Evolutionary conservation across 148 eudicot species (phyloP).

Genomic region (Silene conica): DNA sequence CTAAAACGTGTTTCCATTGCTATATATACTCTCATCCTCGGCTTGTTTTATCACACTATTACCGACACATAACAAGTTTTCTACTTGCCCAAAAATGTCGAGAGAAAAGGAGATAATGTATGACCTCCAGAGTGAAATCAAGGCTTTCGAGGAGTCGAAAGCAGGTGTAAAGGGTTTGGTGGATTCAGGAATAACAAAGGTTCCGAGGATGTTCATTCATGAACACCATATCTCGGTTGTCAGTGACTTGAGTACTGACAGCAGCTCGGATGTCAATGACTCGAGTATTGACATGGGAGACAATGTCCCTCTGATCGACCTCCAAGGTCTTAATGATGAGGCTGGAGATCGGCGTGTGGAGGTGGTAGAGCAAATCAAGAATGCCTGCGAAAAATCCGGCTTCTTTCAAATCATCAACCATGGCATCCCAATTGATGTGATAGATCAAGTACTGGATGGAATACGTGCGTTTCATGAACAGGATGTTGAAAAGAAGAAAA

Average conservation of each 20-base stretch:
- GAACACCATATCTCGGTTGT: not conserved
- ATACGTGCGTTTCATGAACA: conserved; percentile 19
- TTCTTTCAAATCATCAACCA: conserved; percentile 18
- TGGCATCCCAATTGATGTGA: conserved; percentile 4
- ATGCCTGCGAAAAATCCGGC: conserved; percentile 9
- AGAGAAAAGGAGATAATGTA: not conserved
- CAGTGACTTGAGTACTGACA: no score
- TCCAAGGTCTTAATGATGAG: not conserved
- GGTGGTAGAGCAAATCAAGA: conserved; percentile 8
- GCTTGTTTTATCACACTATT: no score
- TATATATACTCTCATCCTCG: no score
- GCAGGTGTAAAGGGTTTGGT: no score
- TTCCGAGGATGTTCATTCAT: conserved; percentile 8
- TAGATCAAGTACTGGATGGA: conserved; percentile 13
- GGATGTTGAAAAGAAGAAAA: conserved; percentile 10
- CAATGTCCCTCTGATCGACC: conserved; percentile 10
- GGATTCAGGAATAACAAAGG: conserved; percentile 3
- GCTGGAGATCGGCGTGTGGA: not conserved
- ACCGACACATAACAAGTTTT: no score
- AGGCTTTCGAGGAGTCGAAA: no score
- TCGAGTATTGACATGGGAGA: not conserved
- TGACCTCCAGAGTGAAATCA: no score
- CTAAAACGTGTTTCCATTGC: no score
- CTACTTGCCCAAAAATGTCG: not conserved
- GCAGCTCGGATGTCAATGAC: not conserved